Evolutionary conservation across 495 filamentous ascomycete genomes (phyloP), one percentile per base, ranked within the genome.

Genomic region (Lophiotrema nucula): DNA sequence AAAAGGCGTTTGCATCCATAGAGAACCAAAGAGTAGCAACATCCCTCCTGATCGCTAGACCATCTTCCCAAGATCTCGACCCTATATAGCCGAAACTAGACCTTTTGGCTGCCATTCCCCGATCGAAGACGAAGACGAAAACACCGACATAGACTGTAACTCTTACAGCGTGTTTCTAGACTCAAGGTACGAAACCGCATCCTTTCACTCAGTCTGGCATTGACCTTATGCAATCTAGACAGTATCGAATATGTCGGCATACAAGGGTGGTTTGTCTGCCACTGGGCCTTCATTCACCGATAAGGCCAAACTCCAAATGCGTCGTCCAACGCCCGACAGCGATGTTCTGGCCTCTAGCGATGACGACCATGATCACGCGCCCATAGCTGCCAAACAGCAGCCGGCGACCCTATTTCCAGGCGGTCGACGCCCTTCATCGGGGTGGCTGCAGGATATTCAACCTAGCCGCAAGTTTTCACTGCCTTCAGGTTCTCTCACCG

Each of bases 401-500:
- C 42, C 56, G 3, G 27, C 44, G 16, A 44, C 22, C 19, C 5
- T 15, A 15, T 27, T 42, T 25, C 23, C 49, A 3, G 25, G 13
- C 16, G 49, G 23, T 35, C 58, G 64, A 4, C 53, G 64, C 2
- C 53, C 48, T 3, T 62, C 57, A 0, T 37, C 48, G n/a, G 53
- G 65, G 3, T 68, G 66, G 66, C 33, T 68, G 0, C 62, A 60
- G n/a, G 66, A 68, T 22, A 58, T 66, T 38, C 64, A 60, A 27
- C 42, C 56, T 1, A 58, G 55, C 22, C 58, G 64, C 1, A 69
- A 64, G 39, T 55, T 54, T 33, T 69, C 66, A 4, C 28, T 66
- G 1, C 48, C 60, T 1, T 55, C 50, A 1, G 54, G 26, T 13
- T 58, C 58, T 5, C 37, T 62, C 19, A 41, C 56, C 19, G 51